Percentiles rank a stretch among this genome's conserved stretches.
These are phyloP conservation scores for Aureobasidium vineae DNA, from an alignment of 2,329 filamentous ascomycete genomes.

Conservation along the genomic window DNA sequence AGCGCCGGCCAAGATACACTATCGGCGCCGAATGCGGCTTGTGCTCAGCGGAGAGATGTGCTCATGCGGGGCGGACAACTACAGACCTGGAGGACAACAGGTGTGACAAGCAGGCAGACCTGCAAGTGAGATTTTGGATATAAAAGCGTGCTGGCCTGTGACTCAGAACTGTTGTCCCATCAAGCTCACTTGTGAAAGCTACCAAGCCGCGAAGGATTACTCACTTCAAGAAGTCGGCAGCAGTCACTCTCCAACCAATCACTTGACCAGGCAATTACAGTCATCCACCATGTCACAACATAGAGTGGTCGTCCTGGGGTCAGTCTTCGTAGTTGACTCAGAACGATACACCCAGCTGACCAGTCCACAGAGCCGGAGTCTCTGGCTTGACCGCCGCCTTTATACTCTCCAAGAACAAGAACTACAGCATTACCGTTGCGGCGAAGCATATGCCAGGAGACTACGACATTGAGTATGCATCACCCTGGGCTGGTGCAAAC, in stretches of 20 bases:
- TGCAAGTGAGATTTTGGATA: neutral
- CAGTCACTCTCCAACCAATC: neutral
- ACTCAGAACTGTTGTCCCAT: neutral
- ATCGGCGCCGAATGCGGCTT: slow-evolving; percentile 10
- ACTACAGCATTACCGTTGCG: slow-evolving; percentile 65
- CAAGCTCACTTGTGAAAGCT: neutral
- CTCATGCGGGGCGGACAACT: slow-evolving; percentile 14
- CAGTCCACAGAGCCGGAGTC: slow-evolving; percentile 53
- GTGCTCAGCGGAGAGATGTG: neutral
- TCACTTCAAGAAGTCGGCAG: neutral
- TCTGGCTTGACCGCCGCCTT: slow-evolving; percentile 65
- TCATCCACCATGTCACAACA: slow-evolving; percentile 25
- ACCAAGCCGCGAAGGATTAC: neutral
- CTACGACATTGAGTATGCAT: slow-evolving; percentile 87
- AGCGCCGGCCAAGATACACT: neutral
- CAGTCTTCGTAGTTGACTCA: slow-evolving; percentile 31
- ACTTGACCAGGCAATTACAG: neutral
- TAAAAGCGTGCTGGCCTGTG: neutral
- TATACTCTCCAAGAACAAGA: slow-evolving; percentile 56
- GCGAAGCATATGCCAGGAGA: slow-evolving; percentile 93
- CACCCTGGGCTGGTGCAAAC: slow-evolving; percentile 85
- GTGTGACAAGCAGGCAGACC: neutral
- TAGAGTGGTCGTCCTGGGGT: slow-evolving; percentile 52
- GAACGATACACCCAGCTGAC: slow-evolving; percentile 40
- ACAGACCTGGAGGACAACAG: neutral